phyloP scores from a whole-genome alignment of 768 basidiomycete genomes.

The Lentinus brumalis region DNA sequence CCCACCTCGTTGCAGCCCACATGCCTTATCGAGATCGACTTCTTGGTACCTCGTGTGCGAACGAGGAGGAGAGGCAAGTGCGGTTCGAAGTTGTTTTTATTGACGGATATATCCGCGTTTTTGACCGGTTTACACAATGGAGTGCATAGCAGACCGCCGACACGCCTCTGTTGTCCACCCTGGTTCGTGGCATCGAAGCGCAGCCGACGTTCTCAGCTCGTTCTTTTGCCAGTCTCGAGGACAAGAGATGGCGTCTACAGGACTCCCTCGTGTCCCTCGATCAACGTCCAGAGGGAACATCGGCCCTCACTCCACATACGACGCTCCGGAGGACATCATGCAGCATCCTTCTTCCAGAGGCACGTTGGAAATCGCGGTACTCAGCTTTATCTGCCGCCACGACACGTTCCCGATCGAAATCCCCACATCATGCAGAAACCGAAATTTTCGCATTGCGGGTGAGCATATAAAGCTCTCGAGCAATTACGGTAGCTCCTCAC shows the following conservation, averaged over 20 bases:
- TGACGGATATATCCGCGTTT: conserved; percentile 24
- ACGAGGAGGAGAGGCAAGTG: conserved; percentile 12
- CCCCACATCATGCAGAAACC: conserved; percentile 54
- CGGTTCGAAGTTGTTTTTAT: conserved; percentile 14
- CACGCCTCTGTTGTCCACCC: conserved; percentile 12
- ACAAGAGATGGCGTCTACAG: conserved; percentile 46
- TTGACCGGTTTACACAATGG: conserved; percentile 23
- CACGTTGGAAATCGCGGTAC: conserved; percentile 71
- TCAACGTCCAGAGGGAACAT: conserved; percentile 54
- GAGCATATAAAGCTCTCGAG: conserved; percentile 52
- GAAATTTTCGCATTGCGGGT: conserved; percentile 45
- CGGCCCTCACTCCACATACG: conserved; percentile 75
- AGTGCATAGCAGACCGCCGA: conserved; percentile 13
- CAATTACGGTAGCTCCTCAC: conserved; percentile 15
- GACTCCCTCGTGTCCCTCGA: conserved; percentile 67
- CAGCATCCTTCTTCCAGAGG: conserved; percentile 64
- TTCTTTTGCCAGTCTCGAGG: conserved; percentile 35
- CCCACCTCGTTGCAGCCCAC: conserved; percentile 53
- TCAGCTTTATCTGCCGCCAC: conserved; percentile 73
- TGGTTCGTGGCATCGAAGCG: conserved; percentile 19
- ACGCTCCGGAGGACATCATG: conserved; percentile 54
- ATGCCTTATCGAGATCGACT: conserved; percentile 53
- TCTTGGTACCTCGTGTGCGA: conserved; percentile 30
- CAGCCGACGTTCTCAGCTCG: conserved; percentile 17
- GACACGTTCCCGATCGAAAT: conserved; percentile 79